Evolutionary conservation across 106 monocot genomes (phyloP).

Genomic region (Dendrobium catenatum): DNA sequence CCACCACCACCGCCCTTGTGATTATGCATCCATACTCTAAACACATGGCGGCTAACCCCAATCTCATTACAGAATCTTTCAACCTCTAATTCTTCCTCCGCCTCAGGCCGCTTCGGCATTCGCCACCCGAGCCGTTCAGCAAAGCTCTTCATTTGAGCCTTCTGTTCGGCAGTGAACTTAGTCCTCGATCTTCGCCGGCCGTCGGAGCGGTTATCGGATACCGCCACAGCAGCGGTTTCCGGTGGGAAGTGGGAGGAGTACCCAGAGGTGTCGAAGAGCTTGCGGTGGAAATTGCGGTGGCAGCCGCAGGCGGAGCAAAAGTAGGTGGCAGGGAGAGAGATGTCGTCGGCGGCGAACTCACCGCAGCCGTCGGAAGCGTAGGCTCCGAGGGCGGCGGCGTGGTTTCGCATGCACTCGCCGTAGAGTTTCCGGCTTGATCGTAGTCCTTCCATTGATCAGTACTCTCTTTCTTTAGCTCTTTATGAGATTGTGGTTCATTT

Average conservation of each 20-base stretch:
- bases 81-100: background rate
- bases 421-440: background rate
- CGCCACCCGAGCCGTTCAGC: background rate
- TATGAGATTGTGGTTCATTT: too few relatives aligned
- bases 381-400: background rate
- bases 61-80: background rate
- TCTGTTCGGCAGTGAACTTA: background rate
- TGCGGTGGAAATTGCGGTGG: slow-evolving; percentile 97
- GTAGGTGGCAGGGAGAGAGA: background rate
- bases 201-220: background rate
- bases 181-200: background rate
- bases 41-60: background rate
- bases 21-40: background rate
- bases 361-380: slow-evolving; percentile 4
- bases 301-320: slow-evolving; percentile 82
- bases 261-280: background rate
- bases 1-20: background rate
- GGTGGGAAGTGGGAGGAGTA: background rate
- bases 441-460: too few relatives aligned
- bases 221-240: background rate
- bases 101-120: background rate
- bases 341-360: background rate
- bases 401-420: slow-evolving; percentile 2
- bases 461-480: too few relatives aligned
- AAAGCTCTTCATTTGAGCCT: background rate